Percentiles rank a stretch among this genome's conserved stretches.
phyloP scores from a whole-genome alignment of 2,329 filamentous ascomycete species.

The Truncatella angustata region DNA sequence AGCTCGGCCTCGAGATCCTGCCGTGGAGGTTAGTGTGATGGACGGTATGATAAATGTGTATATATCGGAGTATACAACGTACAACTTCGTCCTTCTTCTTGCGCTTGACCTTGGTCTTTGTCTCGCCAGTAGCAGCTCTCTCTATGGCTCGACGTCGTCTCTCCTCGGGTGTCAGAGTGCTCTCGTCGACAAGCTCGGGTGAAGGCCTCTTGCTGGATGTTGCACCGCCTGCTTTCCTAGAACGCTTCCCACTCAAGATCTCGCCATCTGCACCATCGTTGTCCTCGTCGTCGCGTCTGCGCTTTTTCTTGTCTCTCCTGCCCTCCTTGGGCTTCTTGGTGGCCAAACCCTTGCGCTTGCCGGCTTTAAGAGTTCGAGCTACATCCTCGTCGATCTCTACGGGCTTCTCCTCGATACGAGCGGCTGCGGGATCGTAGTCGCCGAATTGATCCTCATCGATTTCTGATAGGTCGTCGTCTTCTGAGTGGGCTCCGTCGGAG shows the following conservation, averaged over 20 bases:
- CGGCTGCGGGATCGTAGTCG: conserved; percentile 65
- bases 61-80: conserved; percentile 31
- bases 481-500: no score
- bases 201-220: conserved; percentile 47
- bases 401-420: conserved; percentile 61
- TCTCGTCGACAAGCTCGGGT: conserved; percentile 68
- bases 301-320: conserved; percentile 65
- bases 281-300: conserved; percentile 51
- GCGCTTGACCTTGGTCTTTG: conserved; percentile 76
- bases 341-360: conserved; percentile 64
- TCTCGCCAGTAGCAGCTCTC: conserved; percentile 80
- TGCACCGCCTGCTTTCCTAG: conserved; percentile 37
- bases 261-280: conserved; percentile 45
- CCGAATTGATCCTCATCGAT: conserved; percentile 69
- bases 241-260: conserved; percentile 46
- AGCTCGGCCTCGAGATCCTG: conserved; percentile 88
- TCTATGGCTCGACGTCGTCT: conserved; percentile 81
- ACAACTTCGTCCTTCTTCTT: conserved; percentile 87
- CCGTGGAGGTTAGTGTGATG: conserved; percentile 20
- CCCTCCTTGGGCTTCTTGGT: conserved; percentile 74
- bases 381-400: conserved; percentile 68
- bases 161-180: conserved; percentile 79
- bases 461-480: conserved; percentile 57
- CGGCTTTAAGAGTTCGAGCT: conserved; percentile 61
- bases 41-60: conserved; percentile 5